Conservation (phyloP, 345 rosid genomes). For the Ceriops decandra region DNA sequence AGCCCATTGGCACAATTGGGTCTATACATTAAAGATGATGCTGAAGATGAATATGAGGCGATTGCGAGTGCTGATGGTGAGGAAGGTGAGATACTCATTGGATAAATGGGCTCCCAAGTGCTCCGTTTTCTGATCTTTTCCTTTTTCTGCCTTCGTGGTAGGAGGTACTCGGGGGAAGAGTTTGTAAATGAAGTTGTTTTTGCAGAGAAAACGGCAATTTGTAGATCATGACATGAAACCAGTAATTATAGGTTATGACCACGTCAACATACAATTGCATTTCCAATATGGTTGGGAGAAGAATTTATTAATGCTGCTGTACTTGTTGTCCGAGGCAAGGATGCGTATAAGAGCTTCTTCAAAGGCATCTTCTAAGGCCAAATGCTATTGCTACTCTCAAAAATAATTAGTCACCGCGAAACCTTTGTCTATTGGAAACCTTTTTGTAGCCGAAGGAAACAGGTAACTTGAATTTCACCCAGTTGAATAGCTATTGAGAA, state of each 20-base stretch:
- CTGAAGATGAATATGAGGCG: slow-evolving; percentile 25
- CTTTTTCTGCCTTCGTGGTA: background rate
- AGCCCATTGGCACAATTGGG: slow-evolving; percentile 57
- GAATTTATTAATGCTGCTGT: no score
- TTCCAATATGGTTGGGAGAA: no score
- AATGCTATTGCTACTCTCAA: no score
- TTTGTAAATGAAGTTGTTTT: slow-evolving; percentile 18
- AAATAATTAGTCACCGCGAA: no score
- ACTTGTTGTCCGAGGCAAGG: no score
- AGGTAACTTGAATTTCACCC: no score
- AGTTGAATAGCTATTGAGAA: no score
- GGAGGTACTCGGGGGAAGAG: background rate
- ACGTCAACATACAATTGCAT: no score
- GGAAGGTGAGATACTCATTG: slow-evolving; percentile 71
- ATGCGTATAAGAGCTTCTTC: no score
- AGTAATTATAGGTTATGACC: background rate
- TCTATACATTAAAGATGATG: slow-evolving; percentile 49
- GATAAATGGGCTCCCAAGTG: background rate
- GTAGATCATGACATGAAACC: background rate
- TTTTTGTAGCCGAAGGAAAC: no score
- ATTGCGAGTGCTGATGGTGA: slow-evolving; percentile 39
- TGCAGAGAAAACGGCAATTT: slow-evolving; percentile 4
- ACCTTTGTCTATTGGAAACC: no score
- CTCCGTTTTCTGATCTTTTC: background rate
- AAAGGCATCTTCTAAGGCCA: no score